phyloP scores from a whole-genome alignment of 345 rosid genomes.

The Geranium brycei region DNA sequence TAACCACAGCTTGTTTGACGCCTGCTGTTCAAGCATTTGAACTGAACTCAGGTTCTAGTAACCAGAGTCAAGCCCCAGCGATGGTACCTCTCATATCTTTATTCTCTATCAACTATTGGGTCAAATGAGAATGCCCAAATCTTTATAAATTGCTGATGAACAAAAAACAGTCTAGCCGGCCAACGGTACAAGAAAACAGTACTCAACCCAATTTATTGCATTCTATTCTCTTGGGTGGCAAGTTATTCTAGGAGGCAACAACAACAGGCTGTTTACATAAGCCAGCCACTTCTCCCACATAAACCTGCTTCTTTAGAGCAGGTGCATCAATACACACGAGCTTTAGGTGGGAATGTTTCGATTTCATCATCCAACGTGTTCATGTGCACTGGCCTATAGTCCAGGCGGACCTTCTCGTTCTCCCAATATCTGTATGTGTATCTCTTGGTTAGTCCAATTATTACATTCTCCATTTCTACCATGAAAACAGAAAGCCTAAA shows the following conservation, averaged over 20 bases:
- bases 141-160: too few species aligned
- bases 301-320: neutral
- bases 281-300: neutral
- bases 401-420: conserved; percentile 76
- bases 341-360: conserved; percentile 90
- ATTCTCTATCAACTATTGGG: too few species aligned
- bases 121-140: too few species aligned
- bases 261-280: neutral
- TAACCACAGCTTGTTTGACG: too few species aligned
- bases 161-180: too few species aligned
- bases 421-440: conserved; percentile 64
- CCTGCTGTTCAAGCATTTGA: too few species aligned
- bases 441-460: neutral
- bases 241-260: neutral
- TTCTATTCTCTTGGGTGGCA: neutral
- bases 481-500: neutral
- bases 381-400: conserved; percentile 96
- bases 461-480: neutral
- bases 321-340: conserved; percentile 71
- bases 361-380: conserved; percentile 85
- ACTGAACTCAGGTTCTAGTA: too few species aligned
- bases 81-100: too few species aligned
- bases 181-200: conserved; percentile 10
- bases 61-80: too few species aligned
- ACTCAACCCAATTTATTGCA: conserved; percentile 21